Base-by-base conservation (phyloP, 345 rosid genomes). In the Cardamine occulta region DNA sequence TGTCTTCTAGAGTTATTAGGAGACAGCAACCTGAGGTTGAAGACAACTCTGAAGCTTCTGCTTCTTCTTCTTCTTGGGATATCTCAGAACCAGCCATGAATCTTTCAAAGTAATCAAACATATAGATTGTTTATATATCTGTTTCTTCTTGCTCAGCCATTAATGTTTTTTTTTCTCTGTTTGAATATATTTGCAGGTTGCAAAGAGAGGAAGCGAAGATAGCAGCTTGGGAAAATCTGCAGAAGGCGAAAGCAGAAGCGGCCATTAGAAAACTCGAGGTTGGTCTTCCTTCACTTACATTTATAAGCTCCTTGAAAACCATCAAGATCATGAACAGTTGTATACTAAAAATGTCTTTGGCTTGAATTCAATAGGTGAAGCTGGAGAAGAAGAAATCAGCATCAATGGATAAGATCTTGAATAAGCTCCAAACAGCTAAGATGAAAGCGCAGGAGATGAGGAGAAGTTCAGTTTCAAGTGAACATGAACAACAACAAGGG, bases 231-330 rank as follows among this genome's bases (percentile, higher is more conserved):
- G 99, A 95, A 72, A 95, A 90, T 78, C 71, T 95, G 73, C 99
- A 95, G 82, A 90, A 86, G 79, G 97, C 97, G 40, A 95, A 90
- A 85, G 99, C 97, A n/a, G 97, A 95, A 84, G 97, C 99, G 5
- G 91, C 97, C 49, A 86, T 92, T 21, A 63, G 91, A 70, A 92
- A 88, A 79, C 93, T 95, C 0, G 97, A 95, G 99, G 99, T 94
- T n/a, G 0, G 63, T 59, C 28, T 31, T 39, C 19, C 65, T 11
- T 17, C 62, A 10, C 19, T 24, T 42, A 39, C 55, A 42, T 62
- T 1, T 26, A 42, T 32, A 47, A 32, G 44, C 31, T 32, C 63
- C 7, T n/a, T 4, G 13, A 21, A 45, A 42, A 24, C 57, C 13
- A 47, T 61, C 12, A 26, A 45, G 23, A 13, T 4, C 23, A 54